A percentile compares a stretch with the other conserved stretches of the same genome.
These are phyloP conservation scores for Lentinula guzmanii DNA, from an alignment of 768 basidiomycete genomes.

Conservation along the genomic window DNA sequence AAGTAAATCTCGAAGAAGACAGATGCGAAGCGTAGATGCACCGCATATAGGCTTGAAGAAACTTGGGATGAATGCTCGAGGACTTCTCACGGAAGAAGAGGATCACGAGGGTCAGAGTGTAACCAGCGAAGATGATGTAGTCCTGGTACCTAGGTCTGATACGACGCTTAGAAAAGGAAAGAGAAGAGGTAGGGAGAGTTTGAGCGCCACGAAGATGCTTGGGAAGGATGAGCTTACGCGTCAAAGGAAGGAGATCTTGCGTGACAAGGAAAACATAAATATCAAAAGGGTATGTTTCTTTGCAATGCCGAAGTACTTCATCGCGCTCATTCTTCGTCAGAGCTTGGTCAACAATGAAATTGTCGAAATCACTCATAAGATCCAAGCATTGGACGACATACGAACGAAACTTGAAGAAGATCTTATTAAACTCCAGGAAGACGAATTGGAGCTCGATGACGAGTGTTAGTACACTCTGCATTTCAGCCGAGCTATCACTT, in stretches of 20 bases:
- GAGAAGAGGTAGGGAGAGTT: conserved; percentile 56
- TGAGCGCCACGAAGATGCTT: conserved; percentile 63
- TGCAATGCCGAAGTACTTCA: conserved; percentile 6
- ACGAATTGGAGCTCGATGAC: conserved; percentile 94
- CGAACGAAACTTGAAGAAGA: conserved; percentile 76
- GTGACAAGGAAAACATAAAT: conserved; percentile 90
- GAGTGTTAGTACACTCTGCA: conserved; percentile 56
- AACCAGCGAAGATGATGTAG: conserved; percentile 74
- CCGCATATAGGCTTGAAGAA: conserved; percentile 74
- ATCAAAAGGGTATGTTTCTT: conserved; percentile 68
- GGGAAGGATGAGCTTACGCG: conserved; percentile 80
- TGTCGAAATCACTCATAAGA: conserved; percentile 84
- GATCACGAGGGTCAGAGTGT: conserved; percentile 54
- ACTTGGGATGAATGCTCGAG: conserved; percentile 73
- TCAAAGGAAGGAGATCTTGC: conserved; percentile 80
- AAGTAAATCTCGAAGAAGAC: conserved; percentile 67
- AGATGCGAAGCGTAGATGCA: conserved; percentile 75
- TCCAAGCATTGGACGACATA: conserved; percentile 76
- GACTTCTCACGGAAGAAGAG: conserved; percentile 56
- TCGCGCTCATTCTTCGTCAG: conserved; percentile 31
- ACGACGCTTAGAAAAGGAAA: conserved; percentile 35
- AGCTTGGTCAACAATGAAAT: conserved; percentile 85
- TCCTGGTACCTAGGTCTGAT: conserved; percentile 45
- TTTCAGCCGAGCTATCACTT: background rate
- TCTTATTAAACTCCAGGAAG: conserved; percentile 84